Conservation (phyloP, 2,329 filamentous ascomycete genomes). For the Talaromyces sp. region DNA sequence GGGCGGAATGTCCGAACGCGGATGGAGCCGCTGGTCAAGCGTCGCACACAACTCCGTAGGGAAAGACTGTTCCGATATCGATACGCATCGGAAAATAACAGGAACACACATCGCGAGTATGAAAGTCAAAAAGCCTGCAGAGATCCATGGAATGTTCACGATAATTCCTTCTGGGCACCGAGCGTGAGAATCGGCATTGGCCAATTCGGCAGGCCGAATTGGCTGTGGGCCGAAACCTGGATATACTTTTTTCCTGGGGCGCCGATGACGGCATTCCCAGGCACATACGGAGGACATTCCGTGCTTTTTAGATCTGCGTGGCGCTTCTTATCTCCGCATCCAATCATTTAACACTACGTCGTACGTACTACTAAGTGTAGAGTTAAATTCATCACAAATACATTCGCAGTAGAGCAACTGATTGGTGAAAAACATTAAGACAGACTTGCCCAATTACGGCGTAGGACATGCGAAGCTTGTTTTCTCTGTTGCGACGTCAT, state of each 20-base stretch:
- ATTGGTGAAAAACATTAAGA: background rate
- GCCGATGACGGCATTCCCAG: conserved; percentile 4
- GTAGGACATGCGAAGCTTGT: background rate
- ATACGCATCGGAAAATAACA: conserved; percentile 1
- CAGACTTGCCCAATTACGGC: background rate
- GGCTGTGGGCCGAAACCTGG: background rate
- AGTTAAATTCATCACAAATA: background rate
- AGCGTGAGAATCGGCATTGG: background rate
- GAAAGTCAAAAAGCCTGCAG: background rate
- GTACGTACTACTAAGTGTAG: too few relatives aligned
- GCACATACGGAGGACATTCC: too few relatives aligned
- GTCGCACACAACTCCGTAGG: background rate
- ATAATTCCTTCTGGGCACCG: background rate
- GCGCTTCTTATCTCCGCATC: background rate
- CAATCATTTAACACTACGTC: too few relatives aligned
- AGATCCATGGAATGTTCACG: background rate
- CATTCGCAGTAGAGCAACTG: too few relatives aligned
- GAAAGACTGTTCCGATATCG: background rate
- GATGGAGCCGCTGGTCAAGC: background rate
- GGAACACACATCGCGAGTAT: background rate
- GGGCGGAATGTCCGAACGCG: conserved; percentile 10
- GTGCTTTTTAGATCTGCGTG: background rate
- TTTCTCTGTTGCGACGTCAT: background rate
- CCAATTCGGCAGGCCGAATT: conserved; percentile 7
- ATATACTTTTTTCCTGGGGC: background rate